Evolutionary conservation across 805 yeast species (phyloP).

Genomic region (Metschnikowia cerradonensis): DNA sequence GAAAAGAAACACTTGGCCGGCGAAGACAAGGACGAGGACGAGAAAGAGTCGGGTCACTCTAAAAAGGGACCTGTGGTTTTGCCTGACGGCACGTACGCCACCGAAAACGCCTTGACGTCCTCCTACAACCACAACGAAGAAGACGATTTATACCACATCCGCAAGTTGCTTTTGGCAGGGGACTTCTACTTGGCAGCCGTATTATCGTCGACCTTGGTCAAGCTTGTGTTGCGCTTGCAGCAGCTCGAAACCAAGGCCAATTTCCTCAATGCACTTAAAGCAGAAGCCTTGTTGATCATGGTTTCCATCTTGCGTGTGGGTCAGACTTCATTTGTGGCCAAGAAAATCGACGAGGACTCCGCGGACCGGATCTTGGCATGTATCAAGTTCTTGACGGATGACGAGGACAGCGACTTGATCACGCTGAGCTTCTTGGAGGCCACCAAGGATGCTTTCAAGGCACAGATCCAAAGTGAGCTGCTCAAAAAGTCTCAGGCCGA

Average conservation of each 20-base stretch:
- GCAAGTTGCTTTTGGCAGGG: slow-evolving; percentile 78
- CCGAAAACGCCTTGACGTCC: slow-evolving; percentile 76
- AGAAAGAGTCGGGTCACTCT: slow-evolving; percentile 7
- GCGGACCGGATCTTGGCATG: slow-evolving; percentile 91
- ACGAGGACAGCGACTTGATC: slow-evolving; percentile 47
- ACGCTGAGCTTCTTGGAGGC: slow-evolving; percentile 79
- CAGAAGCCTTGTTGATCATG: slow-evolving; percentile 90
- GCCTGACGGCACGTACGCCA: slow-evolving; percentile 99
- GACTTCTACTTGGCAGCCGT: slow-evolving; percentile 90
- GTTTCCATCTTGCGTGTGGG: slow-evolving; percentile 90
- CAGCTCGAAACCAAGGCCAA: slow-evolving; percentile 51
- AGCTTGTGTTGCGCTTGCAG: slow-evolving; percentile 74
- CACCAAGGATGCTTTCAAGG: slow-evolving; percentile 78
- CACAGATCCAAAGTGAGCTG: slow-evolving; percentile 61
- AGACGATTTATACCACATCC: slow-evolving; percentile 66
- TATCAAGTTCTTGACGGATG: slow-evolving; percentile 72
- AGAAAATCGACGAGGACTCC: slow-evolving; percentile 91
- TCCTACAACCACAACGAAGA: slow-evolving; percentile 28
- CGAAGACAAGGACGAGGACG: slow-evolving; percentile 21
- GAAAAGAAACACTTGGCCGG: slow-evolving; percentile 45
- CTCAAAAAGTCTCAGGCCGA: slow-evolving; percentile 52
- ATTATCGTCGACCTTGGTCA: slow-evolving; percentile 81
- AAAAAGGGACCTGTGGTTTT: slow-evolving; percentile 71
- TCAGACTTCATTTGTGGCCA: slow-evolving; percentile 61
- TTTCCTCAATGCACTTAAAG: slow-evolving; percentile 76